Conservation (phyloP, 306 rosid genomes). For the Dalbergia oliveri region DNA sequence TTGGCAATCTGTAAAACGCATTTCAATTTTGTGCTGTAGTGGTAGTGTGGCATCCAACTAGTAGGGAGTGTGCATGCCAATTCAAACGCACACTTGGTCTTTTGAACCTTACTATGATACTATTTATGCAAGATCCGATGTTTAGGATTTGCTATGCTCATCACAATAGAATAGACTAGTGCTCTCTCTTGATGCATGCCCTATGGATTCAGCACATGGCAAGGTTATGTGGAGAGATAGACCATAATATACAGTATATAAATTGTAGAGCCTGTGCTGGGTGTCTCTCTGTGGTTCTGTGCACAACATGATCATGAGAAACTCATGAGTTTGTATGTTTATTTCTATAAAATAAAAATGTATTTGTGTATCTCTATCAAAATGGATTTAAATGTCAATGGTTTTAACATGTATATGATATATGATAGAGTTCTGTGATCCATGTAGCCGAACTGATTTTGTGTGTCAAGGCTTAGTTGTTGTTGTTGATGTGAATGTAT, state of each 20-base stretch:
- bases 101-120: neutral
- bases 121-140: constrained; percentile 5
- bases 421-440: too few relatives aligned
- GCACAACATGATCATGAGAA: too few relatives aligned
- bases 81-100: neutral
- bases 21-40: constrained; percentile 20
- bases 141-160: constrained; percentile 21
- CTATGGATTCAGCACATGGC: constrained; percentile 18
- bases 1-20: constrained; percentile 10
- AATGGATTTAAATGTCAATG: too few relatives aligned
- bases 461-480: too few relatives aligned
- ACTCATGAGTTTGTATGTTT: neutral
- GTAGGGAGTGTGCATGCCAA: constrained; percentile 9
- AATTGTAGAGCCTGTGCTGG: too few relatives aligned
- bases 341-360: neutral
- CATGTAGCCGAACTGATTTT: too few relatives aligned
- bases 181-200: neutral
- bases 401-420: too few relatives aligned
- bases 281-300: neutral
- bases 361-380: neutral
- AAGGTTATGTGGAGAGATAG: neutral
- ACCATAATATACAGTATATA: neutral
- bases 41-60: neutral
- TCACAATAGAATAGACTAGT: neutral
- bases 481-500: too few relatives aligned